Conservation (phyloP, 2,329 filamentous ascomycete genomes). For the Penicillium aurantiogriseum region DNA sequence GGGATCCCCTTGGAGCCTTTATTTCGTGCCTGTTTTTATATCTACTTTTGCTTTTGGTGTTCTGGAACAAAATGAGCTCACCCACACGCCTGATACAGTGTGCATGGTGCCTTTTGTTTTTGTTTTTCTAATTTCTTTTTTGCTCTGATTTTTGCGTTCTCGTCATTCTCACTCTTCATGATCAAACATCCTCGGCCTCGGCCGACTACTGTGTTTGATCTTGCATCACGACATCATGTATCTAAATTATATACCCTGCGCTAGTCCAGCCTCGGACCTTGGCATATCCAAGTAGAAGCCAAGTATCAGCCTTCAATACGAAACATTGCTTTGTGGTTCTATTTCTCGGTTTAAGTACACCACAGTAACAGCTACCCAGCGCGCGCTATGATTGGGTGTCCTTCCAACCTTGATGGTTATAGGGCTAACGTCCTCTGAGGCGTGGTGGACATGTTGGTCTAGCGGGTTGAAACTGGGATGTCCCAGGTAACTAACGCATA, state of each 20-base stretch:
- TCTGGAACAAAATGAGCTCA: conserved; percentile 13
- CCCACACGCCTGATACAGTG: background rate
- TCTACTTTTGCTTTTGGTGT: conserved; percentile 11
- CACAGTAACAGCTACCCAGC: background rate
- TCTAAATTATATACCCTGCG: conserved; percentile 21
- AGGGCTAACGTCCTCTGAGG: background rate
- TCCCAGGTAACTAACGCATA: too few relatives aligned
- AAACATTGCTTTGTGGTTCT: background rate
- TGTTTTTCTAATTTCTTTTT: background rate
- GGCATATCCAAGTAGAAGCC: conserved; percentile 1
- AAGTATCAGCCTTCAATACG: background rate
- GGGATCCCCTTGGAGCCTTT: background rate
- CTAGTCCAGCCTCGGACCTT: conserved; percentile 6
- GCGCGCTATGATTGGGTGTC: background rate
- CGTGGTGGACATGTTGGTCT: background rate
- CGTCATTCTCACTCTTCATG: background rate
- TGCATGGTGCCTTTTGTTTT: background rate
- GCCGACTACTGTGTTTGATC: conserved; percentile 1
- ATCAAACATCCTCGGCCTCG: background rate
- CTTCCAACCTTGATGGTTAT: background rate
- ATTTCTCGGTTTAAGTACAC: background rate
- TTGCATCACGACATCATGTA: conserved; percentile 26
- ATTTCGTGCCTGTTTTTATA: background rate
- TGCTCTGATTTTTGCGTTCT: background rate
- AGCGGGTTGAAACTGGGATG: too few relatives aligned